These are phyloP conservation scores for Arachnopeziza araneosa DNA, from an alignment of 2,329 filamentous ascomycete genomes.

Conservation along the genomic window DNA sequence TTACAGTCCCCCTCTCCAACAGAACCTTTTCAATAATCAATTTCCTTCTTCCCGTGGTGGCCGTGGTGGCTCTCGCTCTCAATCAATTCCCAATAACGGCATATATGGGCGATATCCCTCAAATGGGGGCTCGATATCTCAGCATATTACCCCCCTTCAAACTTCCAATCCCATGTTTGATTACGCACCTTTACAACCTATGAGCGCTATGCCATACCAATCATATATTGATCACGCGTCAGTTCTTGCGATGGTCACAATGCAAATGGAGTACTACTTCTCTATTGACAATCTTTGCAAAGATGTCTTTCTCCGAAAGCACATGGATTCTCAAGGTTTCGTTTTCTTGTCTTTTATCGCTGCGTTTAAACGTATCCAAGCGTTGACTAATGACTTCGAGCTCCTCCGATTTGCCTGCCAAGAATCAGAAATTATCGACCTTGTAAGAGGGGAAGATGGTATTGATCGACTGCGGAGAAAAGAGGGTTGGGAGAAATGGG, in stretches of 20 bases:
- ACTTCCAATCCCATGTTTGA: conserved; percentile 50
- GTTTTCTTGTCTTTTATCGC: conserved; percentile 75
- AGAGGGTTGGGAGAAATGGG: conserved; percentile 74
- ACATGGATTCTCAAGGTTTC: conserved; percentile 95
- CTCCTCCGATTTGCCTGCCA: conserved; percentile 71
- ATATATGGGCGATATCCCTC: conserved; percentile 42
- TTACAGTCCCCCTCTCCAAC: conserved; percentile 35
- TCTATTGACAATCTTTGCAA: conserved; percentile 94
- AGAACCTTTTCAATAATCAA: conserved; percentile 30
- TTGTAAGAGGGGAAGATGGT: conserved; percentile 68
- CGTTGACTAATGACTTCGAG: conserved; percentile 65
- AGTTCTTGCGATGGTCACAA: conserved; percentile 36
- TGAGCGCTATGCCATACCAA: conserved; percentile 53
- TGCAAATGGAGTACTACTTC: conserved; percentile 85
- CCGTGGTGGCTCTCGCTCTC: conserved; percentile 50
- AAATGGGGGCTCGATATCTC: conserved; percentile 29
- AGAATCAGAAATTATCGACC: conserved; percentile 67
- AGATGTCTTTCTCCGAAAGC: conserved; percentile 78
- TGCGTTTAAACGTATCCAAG: conserved; percentile 79
- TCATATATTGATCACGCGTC: conserved; percentile 53
- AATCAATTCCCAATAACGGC: conserved; percentile 52
- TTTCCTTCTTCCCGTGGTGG: conserved; percentile 36
- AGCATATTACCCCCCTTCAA: conserved; percentile 38
- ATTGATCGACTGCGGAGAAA: conserved; percentile 71
- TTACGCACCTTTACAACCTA: conserved; percentile 45